phyloP scores from a whole-genome alignment of 495 filamentous ascomycete species.

The Penicillium arizonense region DNA sequence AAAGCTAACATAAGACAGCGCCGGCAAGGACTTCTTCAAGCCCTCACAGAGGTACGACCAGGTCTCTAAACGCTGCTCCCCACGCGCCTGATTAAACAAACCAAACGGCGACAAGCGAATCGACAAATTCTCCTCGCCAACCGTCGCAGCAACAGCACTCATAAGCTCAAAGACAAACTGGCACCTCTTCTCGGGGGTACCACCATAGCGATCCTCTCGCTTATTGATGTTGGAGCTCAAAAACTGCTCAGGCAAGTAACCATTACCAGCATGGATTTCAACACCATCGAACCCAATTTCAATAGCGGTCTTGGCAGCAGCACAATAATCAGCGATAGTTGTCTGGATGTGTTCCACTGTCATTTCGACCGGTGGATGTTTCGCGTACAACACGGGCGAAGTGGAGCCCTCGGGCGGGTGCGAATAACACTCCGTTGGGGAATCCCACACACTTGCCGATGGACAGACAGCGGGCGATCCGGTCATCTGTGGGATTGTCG shows the following conservation, averaged over 20 bases:
- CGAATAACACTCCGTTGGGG: conserved; percentile 35
- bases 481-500: conserved; percentile 43
- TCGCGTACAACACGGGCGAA: conserved; percentile 38
- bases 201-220: conserved; percentile 51
- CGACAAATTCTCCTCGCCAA: conserved; percentile 31
- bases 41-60: conserved; percentile 49
- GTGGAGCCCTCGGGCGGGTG: conserved; percentile 33
- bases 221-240: conserved; percentile 49
- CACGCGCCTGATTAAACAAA: conserved; percentile 47
- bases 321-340: conserved; percentile 47
- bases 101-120: conserved; percentile 50
- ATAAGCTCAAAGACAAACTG: conserved; percentile 48
- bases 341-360: conserved; percentile 43
- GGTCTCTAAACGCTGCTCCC: conserved; percentile 37
- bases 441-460: conserved; percentile 42
- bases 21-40: conserved; percentile 45
- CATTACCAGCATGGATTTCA: conserved; percentile 55
- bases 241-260: conserved; percentile 56
- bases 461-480: conserved; percentile 37
- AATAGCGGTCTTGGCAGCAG: conserved; percentile 59
- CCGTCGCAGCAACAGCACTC: conserved; percentile 18
- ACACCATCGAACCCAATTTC: conserved; percentile 62
- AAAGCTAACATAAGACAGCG: conserved; percentile 52
- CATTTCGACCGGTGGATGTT: conserved; percentile 46
- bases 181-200: conserved; percentile 48